These are phyloP conservation scores for Diaporthe vaccinii DNA, from an alignment of 2,329 filamentous ascomycete genomes.

Conservation along the genomic window DNA sequence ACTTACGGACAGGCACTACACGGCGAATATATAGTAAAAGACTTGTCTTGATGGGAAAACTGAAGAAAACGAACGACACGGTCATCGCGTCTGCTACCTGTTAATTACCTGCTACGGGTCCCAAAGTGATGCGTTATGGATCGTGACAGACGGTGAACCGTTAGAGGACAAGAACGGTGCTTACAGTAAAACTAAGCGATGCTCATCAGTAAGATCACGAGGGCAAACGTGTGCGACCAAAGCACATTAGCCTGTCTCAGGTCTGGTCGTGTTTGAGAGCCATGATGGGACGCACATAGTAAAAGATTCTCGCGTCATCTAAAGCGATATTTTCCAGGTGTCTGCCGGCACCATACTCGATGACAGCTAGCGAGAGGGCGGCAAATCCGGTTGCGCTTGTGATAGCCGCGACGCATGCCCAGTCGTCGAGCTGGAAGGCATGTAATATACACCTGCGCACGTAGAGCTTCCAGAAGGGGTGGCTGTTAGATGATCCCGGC, in stretches of 20 bases:
- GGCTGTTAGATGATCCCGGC: not conserved
- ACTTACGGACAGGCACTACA: slow-evolving; percentile 7
- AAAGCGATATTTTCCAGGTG: not conserved
- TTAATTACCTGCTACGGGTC: not conserved
- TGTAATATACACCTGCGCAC: not conserved
- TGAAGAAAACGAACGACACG: not conserved
- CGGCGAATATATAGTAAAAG: not conserved
- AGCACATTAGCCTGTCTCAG: not conserved
- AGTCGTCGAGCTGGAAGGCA: not conserved
- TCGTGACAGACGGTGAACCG: no score
- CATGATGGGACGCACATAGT: not conserved
- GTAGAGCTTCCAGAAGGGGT: not conserved
- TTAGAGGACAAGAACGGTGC: not conserved
- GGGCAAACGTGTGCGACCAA: no score
- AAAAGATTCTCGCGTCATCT: slow-evolving; percentile 13
- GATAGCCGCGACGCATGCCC: not conserved
- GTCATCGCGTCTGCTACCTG: not conserved
- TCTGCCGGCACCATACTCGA: slow-evolving; percentile 2
- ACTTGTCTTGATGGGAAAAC: not conserved
- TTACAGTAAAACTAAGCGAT: not conserved
- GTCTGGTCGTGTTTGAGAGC: accelerated
- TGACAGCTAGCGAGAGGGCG: not conserved
- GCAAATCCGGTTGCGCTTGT: not conserved
- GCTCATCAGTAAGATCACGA: not conserved
- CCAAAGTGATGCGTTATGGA: not conserved